A percentile compares a stretch with the other conserved stretches of the same genome.
These are phyloP conservation scores for Podospora comata DNA, from an alignment of 495 filamentous ascomycete species.

Conservation along the genomic window DNA sequence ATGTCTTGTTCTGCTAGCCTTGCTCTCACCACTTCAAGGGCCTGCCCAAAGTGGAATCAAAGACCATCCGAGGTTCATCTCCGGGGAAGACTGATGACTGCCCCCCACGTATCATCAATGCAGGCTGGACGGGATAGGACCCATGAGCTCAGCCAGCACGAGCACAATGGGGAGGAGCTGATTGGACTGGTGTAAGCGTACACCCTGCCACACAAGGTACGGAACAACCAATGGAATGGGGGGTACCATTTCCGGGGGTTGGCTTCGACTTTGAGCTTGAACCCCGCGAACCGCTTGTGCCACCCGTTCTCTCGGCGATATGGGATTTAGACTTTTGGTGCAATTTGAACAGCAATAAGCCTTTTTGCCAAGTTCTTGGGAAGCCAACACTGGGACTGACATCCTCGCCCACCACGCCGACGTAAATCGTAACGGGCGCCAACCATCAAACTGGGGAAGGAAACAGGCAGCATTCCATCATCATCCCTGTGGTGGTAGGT, in stretches of 20 bases:
- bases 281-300: not conserved
- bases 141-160: not conserved
- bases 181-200: not conserved
- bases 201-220: not conserved
- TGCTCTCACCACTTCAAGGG: not conserved
- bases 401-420: not conserved
- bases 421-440: not conserved
- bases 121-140: not conserved
- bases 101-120: not conserved
- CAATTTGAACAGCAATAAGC: not conserved
- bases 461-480: not conserved
- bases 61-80: not conserved
- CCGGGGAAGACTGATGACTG: not conserved
- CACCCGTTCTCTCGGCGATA: not conserved
- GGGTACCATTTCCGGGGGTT: not conserved
- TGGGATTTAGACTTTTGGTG: not conserved
- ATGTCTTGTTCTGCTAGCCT: not conserved
- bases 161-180: not conserved
- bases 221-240: not conserved
- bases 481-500: not conserved
- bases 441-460: too few relatives aligned
- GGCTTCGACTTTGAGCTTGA: not conserved
- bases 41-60: not conserved
- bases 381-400: not conserved
- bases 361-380: not conserved